Evolutionary conservation across 2,329 filamentous ascomycete species (phyloP).

Genomic region (Pezicula carpinea): DNA sequence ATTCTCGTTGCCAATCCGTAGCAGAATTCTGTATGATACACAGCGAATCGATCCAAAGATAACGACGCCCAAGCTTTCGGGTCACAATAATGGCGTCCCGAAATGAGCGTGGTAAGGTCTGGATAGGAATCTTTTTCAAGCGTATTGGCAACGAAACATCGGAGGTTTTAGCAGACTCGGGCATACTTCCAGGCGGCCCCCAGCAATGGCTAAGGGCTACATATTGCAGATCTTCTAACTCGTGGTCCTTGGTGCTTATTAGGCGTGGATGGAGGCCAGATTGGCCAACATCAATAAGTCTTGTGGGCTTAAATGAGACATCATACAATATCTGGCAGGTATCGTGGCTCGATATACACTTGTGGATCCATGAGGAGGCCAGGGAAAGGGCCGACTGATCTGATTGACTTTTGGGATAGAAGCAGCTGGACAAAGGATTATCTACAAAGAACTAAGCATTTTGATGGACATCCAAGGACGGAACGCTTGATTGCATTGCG

Average conservation of each 20-base stretch:
- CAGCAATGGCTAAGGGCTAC: background rate
- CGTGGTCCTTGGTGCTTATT: background rate
- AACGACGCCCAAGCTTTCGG: background rate
- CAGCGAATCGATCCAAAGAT: constrained; percentile 8
- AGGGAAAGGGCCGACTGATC: too few relatives aligned
- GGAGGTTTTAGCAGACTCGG: background rate
- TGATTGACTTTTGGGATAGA: too few relatives aligned
- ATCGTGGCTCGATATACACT: background rate
- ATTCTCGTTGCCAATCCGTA: background rate
- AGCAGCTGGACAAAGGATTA: too few relatives aligned
- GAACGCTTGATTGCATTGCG: too few relatives aligned
- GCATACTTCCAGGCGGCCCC: background rate
- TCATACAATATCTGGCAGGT: background rate
- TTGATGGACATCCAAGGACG: too few relatives aligned
- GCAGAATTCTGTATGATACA: constrained; percentile 6
- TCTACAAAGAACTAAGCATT: too few relatives aligned
- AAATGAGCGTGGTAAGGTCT: background rate
- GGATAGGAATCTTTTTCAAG: background rate
- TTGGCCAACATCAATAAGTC: background rate
- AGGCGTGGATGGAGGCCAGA: background rate
- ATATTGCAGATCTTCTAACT: background rate
- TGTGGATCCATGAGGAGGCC: background rate
- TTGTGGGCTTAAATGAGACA: background rate
- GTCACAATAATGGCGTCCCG: background rate
- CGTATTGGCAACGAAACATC: background rate